phyloP scores from a whole-genome alignment of 495 filamentous ascomycete species.

The Chaetomium cochliodes region DNA sequence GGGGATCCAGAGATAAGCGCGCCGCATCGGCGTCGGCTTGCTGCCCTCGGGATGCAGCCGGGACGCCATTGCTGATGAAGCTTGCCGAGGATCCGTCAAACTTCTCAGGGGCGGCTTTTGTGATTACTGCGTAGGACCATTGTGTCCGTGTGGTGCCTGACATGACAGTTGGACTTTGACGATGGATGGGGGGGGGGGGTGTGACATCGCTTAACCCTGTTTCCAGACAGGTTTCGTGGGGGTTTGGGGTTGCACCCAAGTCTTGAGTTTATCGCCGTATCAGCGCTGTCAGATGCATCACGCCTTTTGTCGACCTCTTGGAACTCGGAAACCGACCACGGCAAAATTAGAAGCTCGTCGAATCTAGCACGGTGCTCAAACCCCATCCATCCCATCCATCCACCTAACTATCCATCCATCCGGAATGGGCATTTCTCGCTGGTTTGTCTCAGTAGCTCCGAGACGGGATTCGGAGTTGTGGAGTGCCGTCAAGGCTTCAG shows the following conservation, averaged over 20 bases:
- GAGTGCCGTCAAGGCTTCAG: not conserved
- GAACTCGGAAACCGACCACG: not conserved
- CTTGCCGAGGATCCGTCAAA: slow-evolving; percentile 20
- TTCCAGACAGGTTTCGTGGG: slow-evolving; percentile 6
- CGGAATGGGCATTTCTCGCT: not conserved
- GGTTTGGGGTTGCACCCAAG: slow-evolving; percentile 1
- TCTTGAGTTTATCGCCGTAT: slow-evolving; percentile 10
- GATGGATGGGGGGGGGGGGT: not conserved
- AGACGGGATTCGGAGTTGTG: not conserved
- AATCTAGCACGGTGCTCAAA: not conserved
- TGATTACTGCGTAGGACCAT: not conserved
- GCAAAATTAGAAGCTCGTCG: not conserved
- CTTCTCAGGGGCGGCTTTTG: slow-evolving; percentile 15
- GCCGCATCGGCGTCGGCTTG: not conserved
- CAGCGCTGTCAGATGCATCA: slow-evolving; percentile 6
- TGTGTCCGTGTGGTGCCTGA: slow-evolving; percentile 1
- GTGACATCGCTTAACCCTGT: not conserved
- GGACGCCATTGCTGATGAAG: slow-evolving; percentile 11
- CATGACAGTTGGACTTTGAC: not conserved
- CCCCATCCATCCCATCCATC: too few species aligned
- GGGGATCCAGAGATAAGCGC: slow-evolving; percentile 4
- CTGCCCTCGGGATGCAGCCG: not conserved
- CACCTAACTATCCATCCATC: not conserved
- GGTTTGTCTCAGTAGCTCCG: not conserved
- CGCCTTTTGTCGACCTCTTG: slow-evolving; percentile 4